phyloP scores from a whole-genome alignment of 2,329 filamentous ascomycete species.

The Colletotrichum neosansevieriae region DNA sequence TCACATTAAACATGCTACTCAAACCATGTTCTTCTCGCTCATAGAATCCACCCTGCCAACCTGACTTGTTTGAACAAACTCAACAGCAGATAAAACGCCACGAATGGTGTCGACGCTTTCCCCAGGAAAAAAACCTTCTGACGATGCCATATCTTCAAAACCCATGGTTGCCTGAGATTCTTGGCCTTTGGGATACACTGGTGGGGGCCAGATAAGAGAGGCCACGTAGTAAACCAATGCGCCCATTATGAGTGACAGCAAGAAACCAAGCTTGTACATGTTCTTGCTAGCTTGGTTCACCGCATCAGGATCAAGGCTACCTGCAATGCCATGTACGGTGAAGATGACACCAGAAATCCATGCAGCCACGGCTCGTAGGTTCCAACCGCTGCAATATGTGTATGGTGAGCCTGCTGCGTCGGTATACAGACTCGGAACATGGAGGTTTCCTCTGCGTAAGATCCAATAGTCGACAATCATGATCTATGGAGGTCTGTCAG shows the following conservation, averaged over 20 bases:
- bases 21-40: slow-evolving; percentile 5
- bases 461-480: slow-evolving; percentile 52
- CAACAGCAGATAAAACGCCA: neutral
- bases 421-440: slow-evolving; percentile 47
- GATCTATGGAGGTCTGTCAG: slow-evolving; percentile 42
- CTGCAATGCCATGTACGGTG: slow-evolving; percentile 45
- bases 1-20: too few species aligned
- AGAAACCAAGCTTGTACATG: slow-evolving; percentile 46
- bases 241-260: slow-evolving; percentile 45
- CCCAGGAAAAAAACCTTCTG: slow-evolving; percentile 43
- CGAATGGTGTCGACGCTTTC: slow-evolving; percentile 38
- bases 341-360: slow-evolving; percentile 26
- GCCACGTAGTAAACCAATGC: slow-evolving; percentile 44
- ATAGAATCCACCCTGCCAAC: neutral
- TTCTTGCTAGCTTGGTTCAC: slow-evolving; percentile 43
- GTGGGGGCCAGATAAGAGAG: slow-evolving; percentile 40
- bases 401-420: slow-evolving; percentile 36
- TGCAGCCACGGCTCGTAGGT: neutral
- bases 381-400: neutral
- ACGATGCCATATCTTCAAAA: slow-evolving; percentile 42
- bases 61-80: neutral
- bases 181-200: slow-evolving; percentile 41
- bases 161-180: slow-evolving; percentile 29
- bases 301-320: slow-evolving; percentile 41
- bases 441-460: slow-evolving; percentile 49